These are phyloP conservation scores for Marasmius sp. DNA, from an alignment of 1,284 basidiomycete genomes.

Conservation along the genomic window DNA sequence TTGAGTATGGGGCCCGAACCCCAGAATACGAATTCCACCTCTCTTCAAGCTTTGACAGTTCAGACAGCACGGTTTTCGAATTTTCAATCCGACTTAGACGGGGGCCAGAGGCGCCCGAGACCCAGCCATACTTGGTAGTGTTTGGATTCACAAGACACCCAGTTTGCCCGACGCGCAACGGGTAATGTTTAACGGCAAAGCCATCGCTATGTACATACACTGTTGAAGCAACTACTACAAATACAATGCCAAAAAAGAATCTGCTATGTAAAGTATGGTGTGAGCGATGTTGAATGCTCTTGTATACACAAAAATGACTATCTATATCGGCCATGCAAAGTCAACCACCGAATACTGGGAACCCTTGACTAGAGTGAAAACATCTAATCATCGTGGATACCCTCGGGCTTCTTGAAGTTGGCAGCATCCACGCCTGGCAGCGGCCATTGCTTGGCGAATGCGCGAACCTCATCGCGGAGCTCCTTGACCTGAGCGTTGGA, in stretches of 20 bases:
- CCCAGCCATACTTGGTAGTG: too few species aligned
- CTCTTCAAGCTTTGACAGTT: too few species aligned
- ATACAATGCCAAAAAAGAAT: background rate
- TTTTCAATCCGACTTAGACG: too few species aligned
- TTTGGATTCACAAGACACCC: too few species aligned
- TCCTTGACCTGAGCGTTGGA: conserved; percentile 67
- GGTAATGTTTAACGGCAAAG: too few species aligned
- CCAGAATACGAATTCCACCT: too few species aligned
- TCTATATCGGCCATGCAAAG: background rate
- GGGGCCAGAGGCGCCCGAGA: too few species aligned
- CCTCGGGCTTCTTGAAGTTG: conserved; percentile 61
- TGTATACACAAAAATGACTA: background rate
- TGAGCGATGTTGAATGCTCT: conserved; percentile 3
- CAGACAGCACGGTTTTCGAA: too few species aligned
- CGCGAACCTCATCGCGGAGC: conserved; percentile 73
- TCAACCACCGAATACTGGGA: background rate
- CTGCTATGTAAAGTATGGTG: background rate
- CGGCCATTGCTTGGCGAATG: conserved; percentile 87
- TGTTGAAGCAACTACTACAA: conserved; percentile 5
- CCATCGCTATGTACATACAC: background rate
- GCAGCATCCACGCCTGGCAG: conserved; percentile 86
- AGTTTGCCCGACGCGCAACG: too few species aligned
- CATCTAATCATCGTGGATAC: conserved; percentile 55
- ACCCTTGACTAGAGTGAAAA: conserved; percentile 3
- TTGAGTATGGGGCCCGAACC: too few species aligned